Evolutionary conservation across 176 grass and related monocot species (phyloP), one percentile per base, ranked within the genome.

Genomic region (Carex littledalei): DNA sequence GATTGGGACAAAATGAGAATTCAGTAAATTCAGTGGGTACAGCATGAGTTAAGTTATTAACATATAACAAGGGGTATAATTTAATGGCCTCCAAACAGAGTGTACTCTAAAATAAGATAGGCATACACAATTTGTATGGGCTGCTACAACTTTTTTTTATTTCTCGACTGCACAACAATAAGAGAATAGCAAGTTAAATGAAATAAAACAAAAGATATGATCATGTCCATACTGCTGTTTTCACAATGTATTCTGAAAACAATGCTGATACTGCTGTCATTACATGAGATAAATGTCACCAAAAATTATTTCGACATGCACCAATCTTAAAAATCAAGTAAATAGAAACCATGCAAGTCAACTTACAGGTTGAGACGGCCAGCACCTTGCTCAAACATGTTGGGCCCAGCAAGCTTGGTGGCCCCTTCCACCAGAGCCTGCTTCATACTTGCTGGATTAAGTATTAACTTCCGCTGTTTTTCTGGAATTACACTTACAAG

Each of bases 391-490:
- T 98, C 95, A 85, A 94, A 98, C 80, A 98, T 92, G 64, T 98
- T 98, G 52, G 95, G 89, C 22, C 95, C 95, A 79, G 91, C 89
- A 86, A 98, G 93, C 71, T 92, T 98, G 81, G 93, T 95, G 83
- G 95, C 95, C 37, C 95, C 95, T 88, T 98, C 95, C 73, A 98
- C 95, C 82, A 98, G 90, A 84, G 95, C 93, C 85, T 98, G 95
- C 87, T 95, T 98, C 93, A 95, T 98, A 84, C 86, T 91, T 56
- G 95, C 95, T 74, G 93, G 95, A 75, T 95, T 98, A 63, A 98
- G 86, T 85, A 88, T 67, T 17, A 81, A 88, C 82, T 98, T 98
- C 54, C 95, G 72, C 81, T 85, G 86, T 34, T 87, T 89, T 84
- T 93, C 83, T 24, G 96, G 90, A 61, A 95, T 91, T 57, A 98